These are phyloP conservation scores for Bretschneidera sinensis DNA, from an alignment of 345 rosid genomes.

Conservation along the genomic window DNA sequence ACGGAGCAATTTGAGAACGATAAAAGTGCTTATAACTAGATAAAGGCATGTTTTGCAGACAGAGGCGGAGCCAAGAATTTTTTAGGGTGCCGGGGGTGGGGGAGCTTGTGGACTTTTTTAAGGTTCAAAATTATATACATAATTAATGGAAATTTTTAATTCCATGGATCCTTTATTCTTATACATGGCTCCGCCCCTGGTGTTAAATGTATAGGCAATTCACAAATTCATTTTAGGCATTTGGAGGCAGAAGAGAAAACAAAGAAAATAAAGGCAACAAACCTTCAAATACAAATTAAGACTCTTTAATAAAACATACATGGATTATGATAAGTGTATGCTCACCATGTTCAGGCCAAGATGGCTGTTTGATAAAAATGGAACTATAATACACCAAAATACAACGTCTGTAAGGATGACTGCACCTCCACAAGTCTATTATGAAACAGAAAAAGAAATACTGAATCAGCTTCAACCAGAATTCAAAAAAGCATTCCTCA, in stretches of 20 bases:
- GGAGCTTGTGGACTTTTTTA: too few relatives aligned
- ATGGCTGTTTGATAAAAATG: constrained; percentile 55
- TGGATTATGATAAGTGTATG: neutral
- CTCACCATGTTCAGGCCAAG: constrained; percentile 60
- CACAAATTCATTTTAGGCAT: neutral
- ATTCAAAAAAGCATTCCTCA: neutral
- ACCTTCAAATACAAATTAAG: neutral
- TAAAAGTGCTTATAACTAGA: too few relatives aligned
- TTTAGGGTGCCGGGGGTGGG: too few relatives aligned
- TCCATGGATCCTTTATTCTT: too few relatives aligned
- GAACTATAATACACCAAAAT: constrained; percentile 74
- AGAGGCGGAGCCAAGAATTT: too few relatives aligned
- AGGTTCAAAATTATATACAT: too few relatives aligned
- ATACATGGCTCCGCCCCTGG: too few relatives aligned
- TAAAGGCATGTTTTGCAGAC: too few relatives aligned
- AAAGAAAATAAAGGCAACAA: neutral
- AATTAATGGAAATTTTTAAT: too few relatives aligned
- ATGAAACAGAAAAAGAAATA: neutral
- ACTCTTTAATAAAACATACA: neutral
- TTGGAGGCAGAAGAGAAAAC: neutral
- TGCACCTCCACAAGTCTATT: constrained; percentile 79
- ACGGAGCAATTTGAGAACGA: too few relatives aligned
- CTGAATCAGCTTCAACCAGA: constrained; percentile 4
- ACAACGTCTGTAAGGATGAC: constrained; percentile 65
- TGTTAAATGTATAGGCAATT: too few relatives aligned